These are phyloP conservation scores for Fraxinus latifolia DNA, from an alignment of 305 asterid genomes.

Conservation along the genomic window DNA sequence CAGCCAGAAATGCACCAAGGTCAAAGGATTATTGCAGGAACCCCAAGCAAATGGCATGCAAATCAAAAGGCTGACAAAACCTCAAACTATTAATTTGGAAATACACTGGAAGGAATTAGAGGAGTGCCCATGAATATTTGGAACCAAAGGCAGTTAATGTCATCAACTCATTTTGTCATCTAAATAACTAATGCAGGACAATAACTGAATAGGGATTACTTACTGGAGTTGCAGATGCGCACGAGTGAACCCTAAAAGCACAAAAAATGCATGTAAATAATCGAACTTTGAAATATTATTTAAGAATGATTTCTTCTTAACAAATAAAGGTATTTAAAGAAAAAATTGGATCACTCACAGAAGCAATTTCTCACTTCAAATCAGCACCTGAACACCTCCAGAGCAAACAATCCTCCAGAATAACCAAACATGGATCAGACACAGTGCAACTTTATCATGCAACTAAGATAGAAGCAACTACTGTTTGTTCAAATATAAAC, in stretches of 20 bases:
- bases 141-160: conserved; percentile 2
- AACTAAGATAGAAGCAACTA: conserved; percentile 27
- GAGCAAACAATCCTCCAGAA: conserved; percentile 63
- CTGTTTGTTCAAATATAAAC: conserved; percentile 17
- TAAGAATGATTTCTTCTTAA: background rate
- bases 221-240: conserved; percentile 38
- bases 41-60: background rate
- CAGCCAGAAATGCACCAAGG: background rate
- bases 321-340: conserved; percentile 4
- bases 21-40: conserved; percentile 39
- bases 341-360: conserved; percentile 48
- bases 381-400: conserved; percentile 66
- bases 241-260: conserved; percentile 43
- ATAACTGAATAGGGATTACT: conserved; percentile 32
- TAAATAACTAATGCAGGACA: background rate
- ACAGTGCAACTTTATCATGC: conserved; percentile 35
- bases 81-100: background rate
- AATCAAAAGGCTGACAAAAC: background rate
- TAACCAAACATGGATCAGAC: conserved; percentile 77
- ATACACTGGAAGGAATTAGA: background rate
- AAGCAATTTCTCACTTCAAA: conserved; percentile 32
- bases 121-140: background rate
- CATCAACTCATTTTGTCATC: background rate
- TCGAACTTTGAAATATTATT: conserved; percentile 14
- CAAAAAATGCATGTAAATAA: conserved; percentile 35